Base-by-base conservation (phyloP, 108 stramenopile species). In the Hondaea fermentalgiana region DNA sequence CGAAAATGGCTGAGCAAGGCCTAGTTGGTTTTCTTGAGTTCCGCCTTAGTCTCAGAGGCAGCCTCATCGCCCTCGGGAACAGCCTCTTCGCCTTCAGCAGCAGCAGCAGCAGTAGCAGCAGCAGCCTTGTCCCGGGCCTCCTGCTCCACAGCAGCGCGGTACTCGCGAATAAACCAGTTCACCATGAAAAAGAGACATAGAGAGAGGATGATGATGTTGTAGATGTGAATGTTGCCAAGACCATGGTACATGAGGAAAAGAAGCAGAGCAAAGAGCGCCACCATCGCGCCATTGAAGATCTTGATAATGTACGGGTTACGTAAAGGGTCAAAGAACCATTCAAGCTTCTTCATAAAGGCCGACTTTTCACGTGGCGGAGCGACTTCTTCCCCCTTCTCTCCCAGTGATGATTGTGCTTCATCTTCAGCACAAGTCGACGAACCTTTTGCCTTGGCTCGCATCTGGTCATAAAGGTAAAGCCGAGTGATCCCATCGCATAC, bases 171-270 rank as follows among this genome's bases (percentile, higher is more conserved):
- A 23, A 83, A 83, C 76, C 76, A 83, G 76, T 83, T 83, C 4
- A 83, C 76, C 25, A 28, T 6, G 23, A 47, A 6, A 12, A 83
- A 83, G 28, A 83, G 76, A 12, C 76, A 47, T 3, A 83, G 14
- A 6, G 76, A 83, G 6, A 83, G 76, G n/a, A 83, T 6, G 25
- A 83, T 23, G 25, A 83, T 83, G 76, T 83, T 83, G 23, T 83
- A 83, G 51, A 83, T 83, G 76, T 83, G 76, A 83, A 83, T 83
- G 76, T 83, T 83, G 51, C 76, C 76, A 16, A 53, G 51, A 6
- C 76, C 76, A 53, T 47, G 19, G 51, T 83, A 83, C 45, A 53
- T 28, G 49, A 83, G 51, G 51, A 28, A 53, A 17, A 83, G n/a
- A 0, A 83, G 51, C 51, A 83, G 51, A 6, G 28, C n/a, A 23